phyloP scores from a whole-genome alignment of 495 filamentous ascomycete genomes.

The Polyplosphaeria fusca region DNA sequence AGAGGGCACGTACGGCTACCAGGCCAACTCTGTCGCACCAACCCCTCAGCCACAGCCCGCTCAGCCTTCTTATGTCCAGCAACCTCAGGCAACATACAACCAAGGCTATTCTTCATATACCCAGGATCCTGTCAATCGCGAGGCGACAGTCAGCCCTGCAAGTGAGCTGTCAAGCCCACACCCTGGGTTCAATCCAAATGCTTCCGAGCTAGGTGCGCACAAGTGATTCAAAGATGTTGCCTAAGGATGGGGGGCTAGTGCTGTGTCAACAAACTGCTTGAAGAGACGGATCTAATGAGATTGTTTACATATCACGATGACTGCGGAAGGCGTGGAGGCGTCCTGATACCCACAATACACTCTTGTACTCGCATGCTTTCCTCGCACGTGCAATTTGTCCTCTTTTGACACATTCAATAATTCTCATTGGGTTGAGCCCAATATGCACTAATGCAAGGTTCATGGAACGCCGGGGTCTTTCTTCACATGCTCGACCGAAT shows the following conservation, averaged over 20 bases:
- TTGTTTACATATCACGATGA: too few relatives aligned
- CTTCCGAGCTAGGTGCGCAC: neutral
- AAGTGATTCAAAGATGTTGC: too few relatives aligned
- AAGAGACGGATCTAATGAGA: too few relatives aligned
- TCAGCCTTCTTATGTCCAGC: constrained; percentile 14
- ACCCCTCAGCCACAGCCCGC: constrained; percentile 14
- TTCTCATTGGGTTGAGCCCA: neutral
- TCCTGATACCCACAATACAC: too few relatives aligned
- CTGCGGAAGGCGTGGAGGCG: too few relatives aligned
- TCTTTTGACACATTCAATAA: neutral
- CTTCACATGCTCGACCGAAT: neutral
- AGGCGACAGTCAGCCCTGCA: constrained; percentile 21
- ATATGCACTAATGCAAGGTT: too few relatives aligned
- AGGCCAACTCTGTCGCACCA: neutral
- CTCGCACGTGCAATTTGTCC: too few relatives aligned
- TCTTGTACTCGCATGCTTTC: too few relatives aligned
- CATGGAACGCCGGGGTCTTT: too few relatives aligned
- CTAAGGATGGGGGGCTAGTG: too few relatives aligned
- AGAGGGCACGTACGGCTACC: neutral
- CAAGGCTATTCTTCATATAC: neutral
- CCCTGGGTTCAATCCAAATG: constrained; percentile 7
- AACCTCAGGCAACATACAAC: constrained; percentile 3
- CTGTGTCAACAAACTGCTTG: too few relatives aligned
- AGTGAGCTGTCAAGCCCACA: constrained; percentile 3
- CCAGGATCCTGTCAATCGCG: constrained; percentile 19